Evolutionary conservation across 495 filamentous ascomycete genomes (phyloP), one percentile per base, ranked within the genome.

Genomic region (Sporormia fimetaria): DNA sequence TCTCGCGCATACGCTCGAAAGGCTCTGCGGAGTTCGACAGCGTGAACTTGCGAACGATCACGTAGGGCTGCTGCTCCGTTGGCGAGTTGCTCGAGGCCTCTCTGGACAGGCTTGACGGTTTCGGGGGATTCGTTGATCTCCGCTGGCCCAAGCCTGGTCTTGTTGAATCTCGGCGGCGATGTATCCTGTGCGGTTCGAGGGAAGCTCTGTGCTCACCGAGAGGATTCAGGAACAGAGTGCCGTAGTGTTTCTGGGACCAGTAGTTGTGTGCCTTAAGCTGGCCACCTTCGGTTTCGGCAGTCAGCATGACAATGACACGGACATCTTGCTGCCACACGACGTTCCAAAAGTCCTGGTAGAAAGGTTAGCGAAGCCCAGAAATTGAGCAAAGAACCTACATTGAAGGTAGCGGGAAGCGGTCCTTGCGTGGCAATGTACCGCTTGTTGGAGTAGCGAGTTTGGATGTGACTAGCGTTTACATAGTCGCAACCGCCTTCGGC

Each of bases 281-380:
- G 6, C 92, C 88, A 18, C 90, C 83, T 66, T 98, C 90, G 17
- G 78, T 67, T 58, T 98, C 90, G n/a, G 90, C 88, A 3, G 90
- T 96, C 40, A 98, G 68, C 71, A 94, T 94, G 45, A 98, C 87
- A 39, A 98, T 75, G 21, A 96, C 82, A 37, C 87, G 78, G 17
- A 92, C 76, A 56, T 95, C 87, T 64, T 96, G 81, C 56, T 96
- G 88, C 90, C 90, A 98, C 30, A 95, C 70, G 15, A 95, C 78
- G 31, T 83, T 86, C 90, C 90, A 98, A 55, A 98, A 98, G 62
- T 98, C 90, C 88, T 94, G 60, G 27, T 21, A 6, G n/a, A n/a
- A 16, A 17, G 18, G 57, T 76, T 56, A 77, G 69, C 51, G 42
- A 22, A 11, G 11, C 5, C 32, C 10, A 11, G 10, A 12, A 33